Evolutionary conservation across 2,329 filamentous ascomycete genomes (phyloP).

Genomic region (Arthroderma sp.): DNA sequence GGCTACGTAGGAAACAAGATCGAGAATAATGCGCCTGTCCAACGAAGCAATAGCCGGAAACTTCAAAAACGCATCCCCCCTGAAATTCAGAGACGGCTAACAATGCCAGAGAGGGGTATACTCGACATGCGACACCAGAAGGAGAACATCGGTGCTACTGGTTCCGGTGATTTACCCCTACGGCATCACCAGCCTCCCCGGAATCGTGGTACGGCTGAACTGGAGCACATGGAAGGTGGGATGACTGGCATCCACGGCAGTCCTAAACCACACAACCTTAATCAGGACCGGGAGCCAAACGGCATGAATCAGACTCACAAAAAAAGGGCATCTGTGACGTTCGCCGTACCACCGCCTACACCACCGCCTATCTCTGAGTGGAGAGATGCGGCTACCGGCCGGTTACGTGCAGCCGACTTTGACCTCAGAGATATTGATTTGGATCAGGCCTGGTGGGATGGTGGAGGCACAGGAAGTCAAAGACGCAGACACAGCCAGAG

Average conservation of each 20-base stretch:
- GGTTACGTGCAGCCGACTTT: conserved; percentile 45
- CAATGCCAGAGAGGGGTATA: too few species aligned
- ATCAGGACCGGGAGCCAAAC: too few species aligned
- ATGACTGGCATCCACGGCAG: too few species aligned
- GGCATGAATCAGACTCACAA: too few species aligned
- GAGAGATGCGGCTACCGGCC: conserved; percentile 53
- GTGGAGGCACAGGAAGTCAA: conserved; percentile 28
- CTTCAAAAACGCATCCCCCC: conserved; percentile 9
- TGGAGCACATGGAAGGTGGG: too few species aligned
- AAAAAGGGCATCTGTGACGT: conserved; percentile 31
- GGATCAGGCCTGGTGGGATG: conserved; percentile 67
- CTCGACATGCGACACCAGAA: too few species aligned
- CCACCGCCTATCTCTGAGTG: conserved; percentile 45
- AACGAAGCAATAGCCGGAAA: conserved; percentile 10
- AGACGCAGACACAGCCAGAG: conserved; percentile 34
- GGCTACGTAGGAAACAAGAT: too few species aligned
- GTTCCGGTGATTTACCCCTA: too few species aligned
- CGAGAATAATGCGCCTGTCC: not conserved
- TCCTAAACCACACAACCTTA: too few species aligned
- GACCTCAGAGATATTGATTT: conserved; percentile 39
- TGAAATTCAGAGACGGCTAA: not conserved
- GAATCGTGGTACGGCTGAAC: too few species aligned
- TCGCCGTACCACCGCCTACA: conserved; percentile 34
- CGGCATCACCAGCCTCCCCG: too few species aligned
- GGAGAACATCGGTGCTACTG: too few species aligned